phyloP scores from a whole-genome alignment of 2,329 filamentous ascomycete genomes.

The Fusarium sp. region DNA sequence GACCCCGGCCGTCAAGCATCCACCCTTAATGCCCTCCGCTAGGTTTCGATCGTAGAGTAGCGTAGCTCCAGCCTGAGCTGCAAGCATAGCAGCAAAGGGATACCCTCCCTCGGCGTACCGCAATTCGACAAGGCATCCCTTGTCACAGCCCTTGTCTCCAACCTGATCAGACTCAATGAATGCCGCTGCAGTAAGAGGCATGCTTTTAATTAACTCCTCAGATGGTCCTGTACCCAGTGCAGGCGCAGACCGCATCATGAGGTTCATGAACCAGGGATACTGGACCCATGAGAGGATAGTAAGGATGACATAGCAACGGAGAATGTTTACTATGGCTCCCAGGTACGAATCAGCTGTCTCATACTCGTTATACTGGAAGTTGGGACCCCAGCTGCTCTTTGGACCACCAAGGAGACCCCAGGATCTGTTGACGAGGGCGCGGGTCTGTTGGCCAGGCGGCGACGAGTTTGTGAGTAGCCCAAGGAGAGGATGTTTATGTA shows the following conservation, averaged over 20 bases:
- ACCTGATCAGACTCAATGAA: background rate
- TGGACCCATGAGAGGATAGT: background rate
- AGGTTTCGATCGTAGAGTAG: background rate
- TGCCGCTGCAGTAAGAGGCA: background rate
- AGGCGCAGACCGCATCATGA: background rate
- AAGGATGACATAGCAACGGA: background rate
- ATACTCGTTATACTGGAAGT: constrained; percentile 2
- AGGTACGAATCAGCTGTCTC: background rate
- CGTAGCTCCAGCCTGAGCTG: background rate
- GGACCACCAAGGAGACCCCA: background rate
- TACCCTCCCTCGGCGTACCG: background rate
- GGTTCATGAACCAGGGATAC: background rate
- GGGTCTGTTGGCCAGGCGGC: background rate
- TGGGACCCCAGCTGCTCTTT: background rate
- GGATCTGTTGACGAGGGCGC: background rate
- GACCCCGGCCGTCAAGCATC: background rate
- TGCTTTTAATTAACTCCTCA: background rate
- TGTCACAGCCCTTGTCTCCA: background rate
- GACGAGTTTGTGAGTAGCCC: background rate
- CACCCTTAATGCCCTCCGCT: background rate
- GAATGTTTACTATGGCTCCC: background rate
- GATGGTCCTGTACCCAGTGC: background rate
- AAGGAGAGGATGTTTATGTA: background rate
- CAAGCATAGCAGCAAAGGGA: background rate
- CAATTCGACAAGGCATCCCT: background rate